A percentile compares a stretch with the other conserved stretches of the same genome.
Conservation (phyloP, 768 basidiomycete genomes). For the Pulveroboletus sp. region DNA sequence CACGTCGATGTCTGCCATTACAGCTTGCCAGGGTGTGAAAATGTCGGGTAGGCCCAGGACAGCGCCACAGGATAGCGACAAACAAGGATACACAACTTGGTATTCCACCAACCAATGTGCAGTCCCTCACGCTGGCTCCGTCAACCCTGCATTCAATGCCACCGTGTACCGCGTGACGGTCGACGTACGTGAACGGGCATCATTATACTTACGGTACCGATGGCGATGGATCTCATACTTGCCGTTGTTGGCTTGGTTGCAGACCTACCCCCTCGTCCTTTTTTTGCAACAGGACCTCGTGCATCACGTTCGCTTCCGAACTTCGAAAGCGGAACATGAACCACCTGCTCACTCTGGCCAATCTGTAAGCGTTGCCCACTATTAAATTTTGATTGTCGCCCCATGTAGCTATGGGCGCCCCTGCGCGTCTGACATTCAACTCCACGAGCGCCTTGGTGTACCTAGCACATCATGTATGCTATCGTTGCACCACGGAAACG, state of each 20-base stretch:
- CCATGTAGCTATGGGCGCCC: conserved; percentile 5
- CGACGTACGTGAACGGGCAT: conserved; percentile 28
- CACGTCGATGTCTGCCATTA: conserved; percentile 53
- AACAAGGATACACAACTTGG: conserved; percentile 28
- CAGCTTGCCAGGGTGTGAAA: conserved; percentile 17
- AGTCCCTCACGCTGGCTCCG: too few relatives aligned
- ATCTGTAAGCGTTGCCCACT: conserved; percentile 8
- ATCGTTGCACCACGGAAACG: background rate
- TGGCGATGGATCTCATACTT: conserved; percentile 24
- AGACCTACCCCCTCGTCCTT: conserved; percentile 5
- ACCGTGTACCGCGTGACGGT: conserved; percentile 23
- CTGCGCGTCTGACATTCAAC: conserved; percentile 1
- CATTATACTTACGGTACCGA: conserved; percentile 32
- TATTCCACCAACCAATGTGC: background rate
- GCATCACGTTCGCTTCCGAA: conserved; percentile 23
- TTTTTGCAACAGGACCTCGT: conserved; percentile 23
- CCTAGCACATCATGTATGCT: background rate
- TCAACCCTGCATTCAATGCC: background rate
- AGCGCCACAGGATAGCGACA: conserved; percentile 19
- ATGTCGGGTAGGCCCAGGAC: conserved; percentile 13
- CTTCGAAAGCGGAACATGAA: conserved; percentile 23
- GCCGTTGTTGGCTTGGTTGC: conserved; percentile 22
- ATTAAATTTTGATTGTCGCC: conserved; percentile 1
- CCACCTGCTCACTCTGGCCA: conserved; percentile 17
- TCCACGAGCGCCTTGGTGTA: background rate